A percentile compares a stretch with the other conserved stretches of the same genome.
Conservation (phyloP, 2,329 filamentous ascomycete genomes). For the Torrubiella hemipterigena region DNA sequence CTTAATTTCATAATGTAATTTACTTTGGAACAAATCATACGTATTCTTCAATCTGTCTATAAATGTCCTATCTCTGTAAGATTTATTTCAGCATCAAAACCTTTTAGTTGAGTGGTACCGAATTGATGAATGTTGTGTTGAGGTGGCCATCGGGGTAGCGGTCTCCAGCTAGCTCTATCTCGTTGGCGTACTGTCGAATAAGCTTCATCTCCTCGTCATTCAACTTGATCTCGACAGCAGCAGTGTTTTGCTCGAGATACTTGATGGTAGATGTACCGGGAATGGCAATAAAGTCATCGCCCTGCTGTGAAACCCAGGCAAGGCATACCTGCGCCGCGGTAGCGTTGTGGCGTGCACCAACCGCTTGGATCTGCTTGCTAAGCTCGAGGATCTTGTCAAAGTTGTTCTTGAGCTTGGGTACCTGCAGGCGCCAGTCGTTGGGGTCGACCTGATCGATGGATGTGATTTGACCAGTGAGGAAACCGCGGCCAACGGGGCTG, state of each 20-base stretch:
- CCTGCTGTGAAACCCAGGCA: conserved; percentile 51
- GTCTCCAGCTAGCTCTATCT: conserved; percentile 15
- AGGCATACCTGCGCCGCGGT: conserved; percentile 47
- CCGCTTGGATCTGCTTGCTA: conserved; percentile 31
- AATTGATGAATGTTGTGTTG: background rate
- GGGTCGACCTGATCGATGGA: conserved; percentile 28
- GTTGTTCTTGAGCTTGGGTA: conserved; percentile 12
- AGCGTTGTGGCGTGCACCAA: conserved; percentile 40
- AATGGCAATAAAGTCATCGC: conserved; percentile 48
- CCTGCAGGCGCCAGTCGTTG: conserved; percentile 25
- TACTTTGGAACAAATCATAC: too few species aligned
- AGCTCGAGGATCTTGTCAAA: conserved; percentile 37
- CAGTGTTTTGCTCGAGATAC: conserved; percentile 34
- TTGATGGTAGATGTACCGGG: conserved; percentile 35
- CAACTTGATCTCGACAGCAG: conserved; percentile 18
- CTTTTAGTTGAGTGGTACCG: too few species aligned
- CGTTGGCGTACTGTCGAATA: conserved; percentile 16
- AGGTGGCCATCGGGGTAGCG: conserved; percentile 10
- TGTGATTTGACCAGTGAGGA: conserved; percentile 39
- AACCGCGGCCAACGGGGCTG: conserved; percentile 45
- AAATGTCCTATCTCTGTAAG: too few species aligned
- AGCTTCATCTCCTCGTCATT: conserved; percentile 20
- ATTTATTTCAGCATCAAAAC: too few species aligned
- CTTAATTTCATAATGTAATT: too few species aligned
- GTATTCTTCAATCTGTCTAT: too few species aligned